Percentiles rank a stretch among this genome's conserved stretches.
phyloP scores from a whole-genome alignment of 1,139 yeast species.

The Diutina sp. region DNA sequence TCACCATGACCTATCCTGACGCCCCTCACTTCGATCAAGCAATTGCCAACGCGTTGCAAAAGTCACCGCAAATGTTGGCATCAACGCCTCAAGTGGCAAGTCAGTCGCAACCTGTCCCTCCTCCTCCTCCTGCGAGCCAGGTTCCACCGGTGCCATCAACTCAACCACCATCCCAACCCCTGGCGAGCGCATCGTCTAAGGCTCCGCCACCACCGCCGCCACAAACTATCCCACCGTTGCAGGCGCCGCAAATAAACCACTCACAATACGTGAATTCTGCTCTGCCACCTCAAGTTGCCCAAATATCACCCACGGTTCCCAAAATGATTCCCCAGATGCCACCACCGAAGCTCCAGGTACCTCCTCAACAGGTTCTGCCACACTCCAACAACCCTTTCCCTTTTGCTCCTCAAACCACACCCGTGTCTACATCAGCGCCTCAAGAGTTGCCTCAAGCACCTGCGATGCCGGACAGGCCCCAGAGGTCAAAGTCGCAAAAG shows the following conservation, averaged over 20 bases:
- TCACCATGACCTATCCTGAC: background rate
- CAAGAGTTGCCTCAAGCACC: background rate
- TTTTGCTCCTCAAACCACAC: background rate
- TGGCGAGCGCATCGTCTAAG: background rate
- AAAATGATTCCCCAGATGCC: background rate
- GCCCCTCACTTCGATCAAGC: background rate
- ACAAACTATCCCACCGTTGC: background rate
- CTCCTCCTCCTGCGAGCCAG: background rate
- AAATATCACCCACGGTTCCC: background rate
- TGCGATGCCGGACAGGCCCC: background rate
- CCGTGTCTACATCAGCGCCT: background rate
- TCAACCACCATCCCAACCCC: background rate
- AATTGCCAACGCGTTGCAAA: background rate
- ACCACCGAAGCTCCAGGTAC: background rate
- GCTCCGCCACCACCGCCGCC: background rate
- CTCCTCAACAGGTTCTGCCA: background rate
- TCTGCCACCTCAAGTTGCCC: background rate
- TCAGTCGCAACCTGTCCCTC: background rate
- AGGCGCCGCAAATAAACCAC: background rate
- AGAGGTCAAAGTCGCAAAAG: slow-evolving; percentile 5
- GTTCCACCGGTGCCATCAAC: background rate
- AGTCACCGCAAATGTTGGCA: background rate
- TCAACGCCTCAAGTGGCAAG: background rate
- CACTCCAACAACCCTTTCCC: slow-evolving; percentile 1
- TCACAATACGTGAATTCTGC: background rate